phyloP scores from a whole-genome alignment of 805 yeast genomes.

The Candida coleopterorum region DNA sequence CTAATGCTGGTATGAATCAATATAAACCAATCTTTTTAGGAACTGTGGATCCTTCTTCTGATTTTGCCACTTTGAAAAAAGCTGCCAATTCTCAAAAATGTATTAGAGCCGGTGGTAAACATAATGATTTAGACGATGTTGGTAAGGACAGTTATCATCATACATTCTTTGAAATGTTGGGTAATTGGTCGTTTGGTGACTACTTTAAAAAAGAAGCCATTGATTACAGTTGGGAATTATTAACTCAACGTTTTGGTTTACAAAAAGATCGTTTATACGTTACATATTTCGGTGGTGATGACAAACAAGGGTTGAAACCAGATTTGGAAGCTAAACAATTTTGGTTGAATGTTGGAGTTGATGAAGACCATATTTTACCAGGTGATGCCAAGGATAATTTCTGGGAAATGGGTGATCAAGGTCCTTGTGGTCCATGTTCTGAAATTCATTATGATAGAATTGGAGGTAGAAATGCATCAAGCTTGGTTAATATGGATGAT shows the following conservation, averaged over 20 bases:
- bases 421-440: constrained; percentile 99
- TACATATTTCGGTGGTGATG: constrained; percentile 95
- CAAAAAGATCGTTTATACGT: constrained; percentile 81
- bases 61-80: constrained; percentile 75
- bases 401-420: constrained; percentile 99
- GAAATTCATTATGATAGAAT: constrained; percentile 97
- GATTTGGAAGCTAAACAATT: constrained; percentile 88
- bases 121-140: constrained; percentile 95
- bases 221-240: constrained; percentile 81
- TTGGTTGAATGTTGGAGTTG: constrained; percentile 86
- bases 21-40: constrained; percentile 97
- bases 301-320: constrained; percentile 74
- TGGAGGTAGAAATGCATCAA: constrained; percentile 95
- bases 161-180: constrained; percentile 98
- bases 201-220: constrained; percentile 95
- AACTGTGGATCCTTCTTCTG: constrained; percentile 92
- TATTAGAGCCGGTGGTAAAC: constrained; percentile 99
- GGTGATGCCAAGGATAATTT: constrained; percentile 90
- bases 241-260: constrained; percentile 81
- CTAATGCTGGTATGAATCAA: constrained; percentile 99
- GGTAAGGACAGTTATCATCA: constrained; percentile 98
- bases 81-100: constrained; percentile 97
- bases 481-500: constrained; percentile 91
- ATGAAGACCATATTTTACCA: constrained; percentile 88
- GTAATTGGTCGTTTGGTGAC: constrained; percentile 99